Base-by-base conservation (phyloP, 768 basidiomycete species). In the Podaxis pistillaris region DNA sequence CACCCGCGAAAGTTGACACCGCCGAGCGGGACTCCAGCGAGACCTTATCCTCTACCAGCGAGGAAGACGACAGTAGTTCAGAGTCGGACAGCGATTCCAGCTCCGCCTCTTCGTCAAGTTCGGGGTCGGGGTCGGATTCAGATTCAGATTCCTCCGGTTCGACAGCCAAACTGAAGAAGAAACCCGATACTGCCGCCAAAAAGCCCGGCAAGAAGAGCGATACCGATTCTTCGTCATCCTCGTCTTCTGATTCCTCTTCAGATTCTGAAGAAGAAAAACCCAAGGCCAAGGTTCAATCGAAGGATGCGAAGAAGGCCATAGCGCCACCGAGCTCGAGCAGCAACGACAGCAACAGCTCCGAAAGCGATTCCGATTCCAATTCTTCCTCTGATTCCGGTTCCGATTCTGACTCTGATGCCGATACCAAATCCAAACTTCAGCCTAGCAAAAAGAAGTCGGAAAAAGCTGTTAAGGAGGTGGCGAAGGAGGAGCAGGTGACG, bases 11-110 rank as follows among this genome's bases (percentile, higher is more conserved):
- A 56, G 22, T 26, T 26, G 24, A 58, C 26, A 22, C 61, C 19
- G 69, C 71, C 22, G 67, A 64, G 15, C 74, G 76, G 54, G 78
- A 76, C 53, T 76, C 79, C 2, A 81, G 79, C 64, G 71, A 56
- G 26, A 82, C 79, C 7, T 66, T 80, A 47, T 69, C 68, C 4
- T 63, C 68, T 11, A 56, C 44, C 24, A 56, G 46, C 22, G 61
- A 46, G 36, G 30, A 60, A 11, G 37, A 56, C 12, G 37, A 30
- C n/a, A 51, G 5, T n/a, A 30, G 17, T 38, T 33, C 59, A 5
- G 51, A 53, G 8, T 60, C 59, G 17, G 60, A 61, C 19, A 61
- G 51, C 52, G 74, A 77, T 24, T 78, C 78, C 28, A 61, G 19
- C 37, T 22, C 51, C 51, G 33, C 33, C 9, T 33, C 33, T 33